These are phyloP conservation scores for Penicillium manginii DNA, from an alignment of 495 filamentous ascomycete genomes.

Conservation along the genomic window DNA sequence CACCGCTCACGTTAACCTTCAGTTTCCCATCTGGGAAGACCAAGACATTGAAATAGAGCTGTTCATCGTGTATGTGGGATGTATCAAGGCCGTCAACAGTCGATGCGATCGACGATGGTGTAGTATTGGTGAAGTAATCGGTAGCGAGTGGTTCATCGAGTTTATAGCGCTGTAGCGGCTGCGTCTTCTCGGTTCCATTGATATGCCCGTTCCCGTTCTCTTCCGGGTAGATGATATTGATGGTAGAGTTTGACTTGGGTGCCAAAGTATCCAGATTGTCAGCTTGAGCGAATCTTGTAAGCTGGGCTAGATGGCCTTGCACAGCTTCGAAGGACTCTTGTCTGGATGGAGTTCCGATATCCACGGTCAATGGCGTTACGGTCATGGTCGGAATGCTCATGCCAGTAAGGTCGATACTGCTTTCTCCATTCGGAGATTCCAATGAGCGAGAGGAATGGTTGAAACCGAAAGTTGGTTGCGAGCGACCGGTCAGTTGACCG, in stretches of 20 bases:
- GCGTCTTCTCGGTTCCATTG: not conserved
- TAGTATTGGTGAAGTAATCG: not conserved
- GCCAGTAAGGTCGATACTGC: not conserved
- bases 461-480: not conserved
- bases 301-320: not conserved
- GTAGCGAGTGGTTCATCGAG: not conserved
- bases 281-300: not conserved
- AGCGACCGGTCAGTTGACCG: not conserved
- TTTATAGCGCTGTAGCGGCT: not conserved
- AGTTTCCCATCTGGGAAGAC: not conserved
- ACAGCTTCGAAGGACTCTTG: not conserved
- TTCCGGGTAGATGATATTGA: not conserved
- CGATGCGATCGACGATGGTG: not conserved
- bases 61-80: not conserved
- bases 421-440: not conserved
- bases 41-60: not conserved
- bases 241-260: not conserved
- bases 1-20: not conserved
- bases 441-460: not conserved
- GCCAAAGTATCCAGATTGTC: not conserved
- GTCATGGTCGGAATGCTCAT: slow-evolving; percentile 1
- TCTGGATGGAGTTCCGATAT: not conserved
- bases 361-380: not conserved
- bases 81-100: not conserved
- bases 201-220: not conserved